Percentiles rank a stretch among this genome's conserved stretches.
Evolutionary conservation across 257 asterid genomes (phyloP).

Genomic region (Cynanchum wilfordii): DNA sequence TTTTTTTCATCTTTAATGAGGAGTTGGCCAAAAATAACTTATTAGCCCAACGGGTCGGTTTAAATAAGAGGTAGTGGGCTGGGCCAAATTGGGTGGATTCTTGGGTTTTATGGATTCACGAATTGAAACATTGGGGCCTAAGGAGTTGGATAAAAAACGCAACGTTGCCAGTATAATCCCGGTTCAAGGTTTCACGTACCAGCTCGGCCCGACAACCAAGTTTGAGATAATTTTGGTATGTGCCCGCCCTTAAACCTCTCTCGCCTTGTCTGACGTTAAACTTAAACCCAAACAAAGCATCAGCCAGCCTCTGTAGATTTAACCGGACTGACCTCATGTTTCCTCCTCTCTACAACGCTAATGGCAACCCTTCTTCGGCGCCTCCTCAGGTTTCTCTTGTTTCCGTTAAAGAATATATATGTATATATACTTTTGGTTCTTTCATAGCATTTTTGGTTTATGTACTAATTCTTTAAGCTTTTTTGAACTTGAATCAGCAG

Average conservation of each 20-base stretch:
- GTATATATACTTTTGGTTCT: not conserved
- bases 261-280: not conserved
- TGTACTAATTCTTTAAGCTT: not conserved
- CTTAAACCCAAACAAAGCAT: not conserved
- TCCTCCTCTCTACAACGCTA: slow-evolving; percentile 24
- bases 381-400: not conserved
- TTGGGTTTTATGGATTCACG: too few species aligned
- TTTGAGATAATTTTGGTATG: not conserved
- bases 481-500: slow-evolving; percentile 30
- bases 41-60: too few species aligned
- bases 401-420: not conserved
- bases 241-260: not conserved
- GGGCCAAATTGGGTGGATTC: too few species aligned
- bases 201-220: not conserved
- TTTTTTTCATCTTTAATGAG: too few species aligned
- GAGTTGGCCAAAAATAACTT: too few species aligned
- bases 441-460: not conserved
- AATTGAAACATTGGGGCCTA: too few species aligned
- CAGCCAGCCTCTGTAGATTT: not conserved
- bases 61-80: too few species aligned
- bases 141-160: too few species aligned
- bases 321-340: not conserved
- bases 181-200: too few species aligned
- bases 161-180: too few species aligned
- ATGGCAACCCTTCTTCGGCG: slow-evolving; percentile 3